Base-by-base conservation (phyloP, 192 early-diverging fungal genomes). In the Coemansia sp. region DNA sequence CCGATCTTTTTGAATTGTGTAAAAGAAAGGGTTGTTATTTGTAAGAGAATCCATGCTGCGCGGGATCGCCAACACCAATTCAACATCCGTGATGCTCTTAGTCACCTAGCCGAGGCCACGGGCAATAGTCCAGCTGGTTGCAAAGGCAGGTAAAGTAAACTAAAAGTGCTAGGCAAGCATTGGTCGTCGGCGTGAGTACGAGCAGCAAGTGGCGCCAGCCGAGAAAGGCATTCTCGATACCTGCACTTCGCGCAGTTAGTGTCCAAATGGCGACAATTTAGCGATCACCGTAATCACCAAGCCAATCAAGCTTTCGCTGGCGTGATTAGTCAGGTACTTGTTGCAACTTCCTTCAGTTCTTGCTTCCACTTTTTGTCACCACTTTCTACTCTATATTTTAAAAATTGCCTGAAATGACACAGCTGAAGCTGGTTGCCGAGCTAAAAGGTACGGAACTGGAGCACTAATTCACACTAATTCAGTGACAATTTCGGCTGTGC, bases 391-490 rank as follows among this genome's bases (percentile, higher is more conserved):
- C 14, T 30, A 26, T 30, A 26, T 11, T 46, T 5, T 46, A 46
- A 49, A 49, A 49, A 23, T n/a, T 49, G 23, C 9, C 8, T 17
- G 3, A 44, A 55, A 79, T 74, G 77, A 4, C 72, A 16, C 68
- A 62, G 35, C 66, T 79, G n/a, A 63, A 52, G 37, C 67, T 81
- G 23, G 58, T 53, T 6, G 74, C 78, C 42, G 78, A 76, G 55
- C 68, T 81, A 11, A 62, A 40, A 57, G 78, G 78, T 81, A 81
- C 23, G 16, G 26, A 65, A 2, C 14, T 1, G 49, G 30, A 40
- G 6, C 17, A 9, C 40, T 16, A 32, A n/a, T 39, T 60, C 42
- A 17, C 21, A 11, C 38, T 8, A 58, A 67, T 10, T 13, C 14
- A 57, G 37, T 28, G 35, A 2, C 28, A 37, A 33, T 47, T 61